Conservation (phyloP, 2,329 filamentous ascomycete species). For the Sporothrix schenckii region DNA sequence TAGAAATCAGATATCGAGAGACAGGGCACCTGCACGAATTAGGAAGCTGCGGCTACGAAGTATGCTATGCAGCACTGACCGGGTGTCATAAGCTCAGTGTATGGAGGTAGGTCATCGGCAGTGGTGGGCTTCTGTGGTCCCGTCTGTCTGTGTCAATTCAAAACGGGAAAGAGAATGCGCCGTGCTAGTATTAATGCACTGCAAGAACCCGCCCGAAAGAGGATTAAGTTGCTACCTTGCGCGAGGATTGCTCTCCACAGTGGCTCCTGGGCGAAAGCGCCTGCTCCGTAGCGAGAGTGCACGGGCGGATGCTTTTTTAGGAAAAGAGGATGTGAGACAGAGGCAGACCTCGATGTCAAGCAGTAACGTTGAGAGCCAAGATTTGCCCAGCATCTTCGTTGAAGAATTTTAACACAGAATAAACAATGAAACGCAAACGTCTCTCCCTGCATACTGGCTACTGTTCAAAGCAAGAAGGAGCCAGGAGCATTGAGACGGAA, state of each 20-base stretch:
- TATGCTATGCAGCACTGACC: slow-evolving; percentile 2
- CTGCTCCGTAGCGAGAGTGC: not conserved
- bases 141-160: not conserved
- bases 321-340: slow-evolving; percentile 24
- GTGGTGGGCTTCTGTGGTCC: not conserved
- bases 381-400: not conserved
- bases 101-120: not conserved
- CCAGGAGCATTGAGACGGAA: not conserved
- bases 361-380: not conserved
- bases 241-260: slow-evolving; percentile 10
- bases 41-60: not conserved
- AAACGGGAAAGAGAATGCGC: slow-evolving; percentile 29
- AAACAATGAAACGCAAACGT: not conserved
- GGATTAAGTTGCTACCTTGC: not conserved
- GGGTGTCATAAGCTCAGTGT: slow-evolving; percentile 14
- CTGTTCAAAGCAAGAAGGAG: not conserved
- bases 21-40: not conserved
- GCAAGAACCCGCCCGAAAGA: not conserved
- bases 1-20: not conserved
- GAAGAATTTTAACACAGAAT: not conserved
- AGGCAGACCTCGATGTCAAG: not conserved
- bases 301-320: slow-evolving; percentile 25
- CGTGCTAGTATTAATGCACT: slow-evolving; percentile 4
- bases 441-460: slow-evolving; percentile 9
- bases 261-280: slow-evolving; percentile 14